Conservation (phyloP, 441 rosid genomes). For the Arabidopsis hybrid region DNA sequence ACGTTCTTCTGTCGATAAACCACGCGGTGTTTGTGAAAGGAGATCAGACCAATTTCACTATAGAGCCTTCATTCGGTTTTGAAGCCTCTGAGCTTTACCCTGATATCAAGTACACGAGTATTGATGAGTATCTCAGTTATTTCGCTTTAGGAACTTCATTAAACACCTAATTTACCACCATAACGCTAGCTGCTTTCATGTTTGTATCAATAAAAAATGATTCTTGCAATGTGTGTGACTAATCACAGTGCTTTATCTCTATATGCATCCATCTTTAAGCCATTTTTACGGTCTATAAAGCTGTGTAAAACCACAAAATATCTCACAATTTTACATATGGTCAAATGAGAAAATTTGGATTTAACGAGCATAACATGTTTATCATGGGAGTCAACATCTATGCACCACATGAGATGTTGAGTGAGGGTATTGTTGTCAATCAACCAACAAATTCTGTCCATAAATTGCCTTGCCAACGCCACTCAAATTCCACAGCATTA, state of each 20-base stretch:
- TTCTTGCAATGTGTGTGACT: neutral
- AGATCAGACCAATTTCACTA: constrained; percentile 55
- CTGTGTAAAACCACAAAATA: neutral
- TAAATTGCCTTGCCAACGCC: neutral
- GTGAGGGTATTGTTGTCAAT: too few species aligned
- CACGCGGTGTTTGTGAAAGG: constrained; percentile 63
- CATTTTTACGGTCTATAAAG: neutral
- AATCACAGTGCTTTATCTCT: neutral
- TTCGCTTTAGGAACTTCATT: constrained; percentile 38
- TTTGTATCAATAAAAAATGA: constrained; percentile 4
- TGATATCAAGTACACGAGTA: constrained; percentile 55
- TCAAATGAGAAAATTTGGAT: too few species aligned
- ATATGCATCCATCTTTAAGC: neutral
- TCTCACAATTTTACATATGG: too few species aligned
- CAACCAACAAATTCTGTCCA: too few species aligned
- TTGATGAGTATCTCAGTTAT: constrained; percentile 54
- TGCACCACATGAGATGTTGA: too few species aligned
- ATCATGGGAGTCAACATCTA: too few species aligned
- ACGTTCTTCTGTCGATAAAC: constrained; percentile 35
- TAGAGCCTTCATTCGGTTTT: constrained; percentile 56
- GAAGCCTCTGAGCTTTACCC: constrained; percentile 67
- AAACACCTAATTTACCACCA: neutral
- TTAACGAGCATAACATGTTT: too few species aligned
- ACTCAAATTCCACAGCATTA: neutral
- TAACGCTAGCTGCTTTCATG: neutral